A percentile compares a stretch with the other conserved stretches of the same genome.
Evolutionary conservation across 306 rosid species (phyloP).

Genomic region (Vigna hirtella): DNA sequence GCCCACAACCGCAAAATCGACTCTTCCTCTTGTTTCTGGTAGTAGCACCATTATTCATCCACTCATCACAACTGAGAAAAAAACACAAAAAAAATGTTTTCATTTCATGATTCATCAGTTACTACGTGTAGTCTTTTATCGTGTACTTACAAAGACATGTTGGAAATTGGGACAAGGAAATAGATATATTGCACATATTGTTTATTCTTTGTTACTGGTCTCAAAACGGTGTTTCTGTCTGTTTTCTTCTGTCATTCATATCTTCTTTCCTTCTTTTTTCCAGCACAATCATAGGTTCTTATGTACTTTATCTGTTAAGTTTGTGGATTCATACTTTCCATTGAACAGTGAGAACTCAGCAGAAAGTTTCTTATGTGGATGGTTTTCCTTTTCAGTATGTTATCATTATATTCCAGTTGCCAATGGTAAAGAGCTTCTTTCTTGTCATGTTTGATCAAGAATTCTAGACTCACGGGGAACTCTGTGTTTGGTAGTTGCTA

Average conservation of each 20-base stretch:
- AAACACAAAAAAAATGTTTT: background rate
- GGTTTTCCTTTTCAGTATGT: background rate
- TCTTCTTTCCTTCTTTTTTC: too few species aligned
- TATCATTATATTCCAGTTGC: background rate
- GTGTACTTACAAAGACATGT: background rate
- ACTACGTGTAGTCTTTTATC: background rate
- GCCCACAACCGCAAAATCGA: conserved; percentile 42
- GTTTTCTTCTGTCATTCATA: too few species aligned
- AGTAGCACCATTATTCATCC: background rate
- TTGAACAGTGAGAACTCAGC: background rate
- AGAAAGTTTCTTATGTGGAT: background rate
- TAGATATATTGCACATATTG: background rate
- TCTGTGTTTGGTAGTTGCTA: background rate
- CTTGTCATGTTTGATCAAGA: background rate
- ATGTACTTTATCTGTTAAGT: background rate
- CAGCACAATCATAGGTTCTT: too few species aligned
- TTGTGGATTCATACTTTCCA: background rate
- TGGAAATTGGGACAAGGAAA: background rate
- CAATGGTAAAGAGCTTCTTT: background rate
- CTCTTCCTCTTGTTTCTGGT: conserved; percentile 56
- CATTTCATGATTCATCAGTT: background rate
- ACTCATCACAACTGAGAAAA: background rate
- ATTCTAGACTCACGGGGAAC: conserved; percentile 17
- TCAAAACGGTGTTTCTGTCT: background rate
- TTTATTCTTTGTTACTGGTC: background rate